These are phyloP conservation scores for Crepidotus variabilis DNA, from an alignment of 768 basidiomycete genomes.

Conservation along the genomic window DNA sequence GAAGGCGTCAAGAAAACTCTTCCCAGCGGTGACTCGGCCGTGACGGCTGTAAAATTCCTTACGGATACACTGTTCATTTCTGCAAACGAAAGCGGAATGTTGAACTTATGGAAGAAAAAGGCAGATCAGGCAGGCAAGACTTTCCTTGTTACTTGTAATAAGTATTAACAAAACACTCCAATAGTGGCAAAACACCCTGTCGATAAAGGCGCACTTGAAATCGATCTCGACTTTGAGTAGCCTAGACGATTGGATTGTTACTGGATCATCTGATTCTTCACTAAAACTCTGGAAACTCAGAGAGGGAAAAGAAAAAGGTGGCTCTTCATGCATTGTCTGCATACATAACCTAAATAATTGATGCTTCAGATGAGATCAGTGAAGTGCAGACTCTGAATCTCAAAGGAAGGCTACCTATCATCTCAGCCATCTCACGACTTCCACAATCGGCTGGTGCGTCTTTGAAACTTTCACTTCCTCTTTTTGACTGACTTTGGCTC, in stretches of 20 bases:
- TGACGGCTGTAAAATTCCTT: conserved; percentile 77
- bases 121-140: conserved; percentile 35
- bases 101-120: conserved; percentile 59
- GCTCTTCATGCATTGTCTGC: background rate
- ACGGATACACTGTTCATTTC: conserved; percentile 50
- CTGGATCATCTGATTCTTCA: conserved; percentile 79
- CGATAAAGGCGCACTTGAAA: conserved; percentile 58
- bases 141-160: conserved; percentile 5
- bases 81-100: conserved; percentile 71
- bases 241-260: conserved; percentile 49
- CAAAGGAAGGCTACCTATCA: conserved; percentile 70
- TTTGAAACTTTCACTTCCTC: conserved; percentile 8
- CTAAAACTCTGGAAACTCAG: conserved; percentile 70
- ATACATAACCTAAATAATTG: background rate
- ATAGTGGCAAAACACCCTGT: conserved; percentile 54
- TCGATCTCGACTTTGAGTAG: conserved; percentile 68
- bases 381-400: conserved; percentile 60
- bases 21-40: conserved; percentile 65
- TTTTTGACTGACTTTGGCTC: conserved; percentile 2
- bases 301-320: conserved; percentile 27
- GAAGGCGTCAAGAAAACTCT: conserved; percentile 66
- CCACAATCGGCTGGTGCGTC: conserved; percentile 62
- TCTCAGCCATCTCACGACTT: conserved; percentile 58
- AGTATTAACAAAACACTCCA: conserved; percentile 17
- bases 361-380: conserved; percentile 29